Evolutionary conservation across 495 filamentous ascomycete species (phyloP), one percentile per base, ranked within the genome.

Genomic region (Cladorrhinum samala): DNA sequence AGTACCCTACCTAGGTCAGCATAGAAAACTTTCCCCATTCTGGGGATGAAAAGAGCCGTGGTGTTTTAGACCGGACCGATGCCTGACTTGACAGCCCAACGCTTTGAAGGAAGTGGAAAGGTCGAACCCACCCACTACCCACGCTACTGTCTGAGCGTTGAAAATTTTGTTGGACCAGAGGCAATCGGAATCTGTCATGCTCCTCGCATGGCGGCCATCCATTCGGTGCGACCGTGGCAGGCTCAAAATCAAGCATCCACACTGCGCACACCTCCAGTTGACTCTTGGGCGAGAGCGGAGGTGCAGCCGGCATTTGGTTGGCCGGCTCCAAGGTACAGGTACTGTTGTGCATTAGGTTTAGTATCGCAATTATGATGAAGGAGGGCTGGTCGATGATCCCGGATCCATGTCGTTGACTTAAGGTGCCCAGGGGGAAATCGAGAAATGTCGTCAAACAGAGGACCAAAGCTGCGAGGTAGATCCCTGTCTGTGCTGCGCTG

Each of bases 391-490:
- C 21, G 8, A 60, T 19, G 56, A 64, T 57, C 59, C 59, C 48
- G 45, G 61, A 62, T 67, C 64, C 64, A 67, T 67, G 64, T 67
- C 59, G 61, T 64, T 49, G 61, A 60, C 47, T 64, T 64, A 58
- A 61, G 52, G 41, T 49, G 51, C 50, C 54, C 63, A 14, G 27
- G 50, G 53, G 56, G 49, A 51, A 63, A 50, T 56, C 39, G 54
- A 60, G 50, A 56, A 49, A 57, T 63, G 61, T 62, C 61, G 63
- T 64, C 56, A 62, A 62, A 53, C 56, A 52, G 52, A 48, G 40
- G 60, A 53, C 50, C 50, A 54, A 30, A 38, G 42, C 56, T 66
- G 64, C 59, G 57, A 53, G 51, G 63, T 57, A 57, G 61, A 68
- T 64, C 65, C 58, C 54, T 62, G 65, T 68, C 63, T 21, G 63